Conservation (phyloP, 345 rosid species). For the Boechera divaricarpa region DNA sequence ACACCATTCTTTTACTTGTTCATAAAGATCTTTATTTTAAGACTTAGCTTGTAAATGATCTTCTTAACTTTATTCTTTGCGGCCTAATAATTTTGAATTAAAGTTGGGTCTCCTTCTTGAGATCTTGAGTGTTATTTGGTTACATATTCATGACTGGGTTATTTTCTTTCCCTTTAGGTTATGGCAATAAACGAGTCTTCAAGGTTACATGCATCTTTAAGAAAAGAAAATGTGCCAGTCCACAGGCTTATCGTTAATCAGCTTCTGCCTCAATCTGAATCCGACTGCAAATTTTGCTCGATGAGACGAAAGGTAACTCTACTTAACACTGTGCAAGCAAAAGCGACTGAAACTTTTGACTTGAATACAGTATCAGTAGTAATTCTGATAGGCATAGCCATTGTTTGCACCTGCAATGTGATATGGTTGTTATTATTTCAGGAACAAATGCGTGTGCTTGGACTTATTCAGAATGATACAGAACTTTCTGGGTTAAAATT, state of each 20-base stretch:
- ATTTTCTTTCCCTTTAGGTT: conserved; percentile 48
- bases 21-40: neutral
- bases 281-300: conserved; percentile 75
- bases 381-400: conserved; percentile 13
- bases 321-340: conserved; percentile 18
- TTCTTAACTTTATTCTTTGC: neutral
- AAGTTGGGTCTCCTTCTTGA: neutral
- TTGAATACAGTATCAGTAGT: conserved; percentile 24
- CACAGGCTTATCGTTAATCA: conserved; percentile 72
- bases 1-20: conserved; percentile 34
- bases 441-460: conserved; percentile 69
- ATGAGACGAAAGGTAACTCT: conserved; percentile 66
- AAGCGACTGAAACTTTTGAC: conserved; percentile 9
- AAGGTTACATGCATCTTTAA: conserved; percentile 69
- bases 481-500: conserved; percentile 60
- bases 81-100: neutral
- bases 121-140: neutral
- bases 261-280: conserved; percentile 61
- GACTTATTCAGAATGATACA: conserved; percentile 55
- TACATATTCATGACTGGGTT: conserved; percentile 22
- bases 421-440: conserved; percentile 46
- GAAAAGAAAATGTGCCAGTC: conserved; percentile 70
- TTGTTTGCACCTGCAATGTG: conserved; percentile 15
- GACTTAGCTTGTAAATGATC: conserved; percentile 2
- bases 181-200: conserved; percentile 83